Conservation (phyloP, 1,139 yeast species). For the Magnusiomyces suaveolens region DNA sequence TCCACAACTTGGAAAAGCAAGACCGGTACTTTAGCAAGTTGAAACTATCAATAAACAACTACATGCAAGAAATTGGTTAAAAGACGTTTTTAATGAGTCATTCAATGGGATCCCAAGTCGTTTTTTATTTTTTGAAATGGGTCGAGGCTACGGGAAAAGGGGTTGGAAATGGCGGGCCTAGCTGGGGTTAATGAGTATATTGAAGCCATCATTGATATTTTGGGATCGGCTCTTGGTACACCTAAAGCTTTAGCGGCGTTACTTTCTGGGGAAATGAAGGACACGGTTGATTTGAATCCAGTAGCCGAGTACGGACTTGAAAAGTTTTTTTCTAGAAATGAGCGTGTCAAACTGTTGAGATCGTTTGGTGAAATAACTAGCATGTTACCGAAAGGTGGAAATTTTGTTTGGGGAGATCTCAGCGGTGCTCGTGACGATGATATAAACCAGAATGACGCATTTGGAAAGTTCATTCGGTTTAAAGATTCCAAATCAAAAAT, state of each 20-base stretch:
- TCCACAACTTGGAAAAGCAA: conserved; percentile 74
- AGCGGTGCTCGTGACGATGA: conserved; percentile 41
- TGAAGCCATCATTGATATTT: conserved; percentile 71
- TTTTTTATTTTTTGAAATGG: conserved; percentile 87
- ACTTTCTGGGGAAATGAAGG: conserved; percentile 94
- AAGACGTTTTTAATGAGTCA: conserved; percentile 76
- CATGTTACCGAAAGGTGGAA: conserved; percentile 95
- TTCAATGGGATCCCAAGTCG: conserved; percentile 92
- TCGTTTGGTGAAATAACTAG: conserved; percentile 91
- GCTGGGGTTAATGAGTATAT: conserved; percentile 82
- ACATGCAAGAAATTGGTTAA: conserved; percentile 44
- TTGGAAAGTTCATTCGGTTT: conserved; percentile 72
- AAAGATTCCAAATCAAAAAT: conserved; percentile 36
- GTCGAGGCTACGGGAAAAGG: conserved; percentile 74
- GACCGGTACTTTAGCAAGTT: conserved; percentile 77
- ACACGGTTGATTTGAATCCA: conserved; percentile 87
- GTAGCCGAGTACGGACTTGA: conserved; percentile 91
- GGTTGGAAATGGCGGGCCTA: conserved; percentile 79
- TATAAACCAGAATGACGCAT: conserved; percentile 39
- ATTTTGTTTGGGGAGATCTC: conserved; percentile 70
- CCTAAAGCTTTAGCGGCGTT: conserved; percentile 90
- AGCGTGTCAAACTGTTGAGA: conserved; percentile 74
- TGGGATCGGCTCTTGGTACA: conserved; percentile 84
- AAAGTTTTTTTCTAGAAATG: conserved; percentile 81
- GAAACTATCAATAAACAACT: conserved; percentile 60